Evolutionary conservation across 805 yeast species (phyloP), one percentile per base, ranked within the genome.

Genomic region (Metschnikowia picachoensis): DNA sequence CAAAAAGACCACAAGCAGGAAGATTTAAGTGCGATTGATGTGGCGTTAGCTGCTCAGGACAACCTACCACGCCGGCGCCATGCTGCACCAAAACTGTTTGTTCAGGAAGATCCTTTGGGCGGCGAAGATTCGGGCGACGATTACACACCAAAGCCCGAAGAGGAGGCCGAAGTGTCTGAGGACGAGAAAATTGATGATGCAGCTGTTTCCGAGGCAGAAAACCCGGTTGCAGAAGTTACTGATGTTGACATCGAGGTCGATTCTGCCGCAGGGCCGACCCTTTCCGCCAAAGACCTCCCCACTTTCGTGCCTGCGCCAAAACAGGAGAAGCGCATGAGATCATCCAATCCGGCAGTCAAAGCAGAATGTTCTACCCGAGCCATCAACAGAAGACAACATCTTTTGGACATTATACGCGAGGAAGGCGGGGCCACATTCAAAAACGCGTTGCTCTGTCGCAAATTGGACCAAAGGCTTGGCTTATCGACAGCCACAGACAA

Each of bases 351-450:
- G 20, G 28, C 15, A 3, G 30, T 16, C 8, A 34, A 30, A 17
- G 14, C 44, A 4, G 55, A 47, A 20, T 48, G 53, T 10, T 62
- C 69, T 1, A 43, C 66, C 27, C 70, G 67, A 41, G 63, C 69
- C 0, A 50, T 48, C 11, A 61, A 53, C 44, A 57, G 76, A 43
- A 51, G 73, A 38, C 46, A 53, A 3, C 64, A 54, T 11, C 49
- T 71, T 20, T 14, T 70, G 6, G 58, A 58, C 8, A 54, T 69
- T 0, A 61, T 72, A 2, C 62, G 59, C 32, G 64, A 60, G 20
- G 51, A 57, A n/a, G 75, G 74, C 3, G 76, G 76, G 8, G 74
- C 67, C 2, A 56, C 63, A 0, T 64, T 55, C 46, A 67, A 72
- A 9, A 62, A 67, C 9, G 65, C 67, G 6, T 53, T 53, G 10